These are phyloP conservation scores for Yamagishiella unicocca DNA, from an alignment of 139 green algal genomes.

Conservation along the genomic window DNA sequence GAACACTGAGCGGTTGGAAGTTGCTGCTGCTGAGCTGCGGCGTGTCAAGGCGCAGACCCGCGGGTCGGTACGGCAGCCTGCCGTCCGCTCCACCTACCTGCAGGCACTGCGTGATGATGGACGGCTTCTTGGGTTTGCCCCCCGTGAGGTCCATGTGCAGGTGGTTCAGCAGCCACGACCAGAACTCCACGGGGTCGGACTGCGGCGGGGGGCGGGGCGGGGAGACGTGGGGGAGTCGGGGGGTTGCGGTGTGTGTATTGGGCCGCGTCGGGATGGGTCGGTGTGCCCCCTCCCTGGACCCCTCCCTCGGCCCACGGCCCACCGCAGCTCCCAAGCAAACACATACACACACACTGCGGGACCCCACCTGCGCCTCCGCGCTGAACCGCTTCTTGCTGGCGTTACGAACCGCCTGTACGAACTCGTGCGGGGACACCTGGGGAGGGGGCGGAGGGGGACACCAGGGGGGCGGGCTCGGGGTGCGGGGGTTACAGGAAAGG, in stretches of 20 bases:
- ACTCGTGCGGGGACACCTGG: slow-evolving; percentile 94
- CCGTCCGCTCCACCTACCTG: slow-evolving; percentile 72
- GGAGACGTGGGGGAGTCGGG: neutral
- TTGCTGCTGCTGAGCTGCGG: too few relatives aligned
- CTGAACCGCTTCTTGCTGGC: slow-evolving; percentile 89
- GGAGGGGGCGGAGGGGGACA: neutral
- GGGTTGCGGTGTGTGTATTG: too few relatives aligned
- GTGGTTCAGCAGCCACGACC: slow-evolving; percentile 94
- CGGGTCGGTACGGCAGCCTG: too few relatives aligned
- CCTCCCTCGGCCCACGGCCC: too few relatives aligned
- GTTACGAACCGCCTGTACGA: slow-evolving; percentile 94
- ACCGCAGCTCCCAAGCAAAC: too few relatives aligned
- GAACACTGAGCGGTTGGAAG: too few relatives aligned
- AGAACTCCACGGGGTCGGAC: slow-evolving; percentile 91
- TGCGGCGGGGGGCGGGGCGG: neutral
- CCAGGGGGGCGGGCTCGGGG: neutral
- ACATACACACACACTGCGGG: neutral
- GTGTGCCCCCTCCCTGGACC: too few relatives aligned
- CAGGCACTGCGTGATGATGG: slow-evolving; percentile 94
- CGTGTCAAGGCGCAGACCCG: too few relatives aligned
- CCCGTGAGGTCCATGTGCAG: slow-evolving; percentile 91
- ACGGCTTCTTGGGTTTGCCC: slow-evolving; percentile 83
- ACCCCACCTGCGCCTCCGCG: slow-evolving; percentile 79
- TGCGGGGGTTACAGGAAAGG: neutral
- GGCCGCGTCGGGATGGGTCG: too few relatives aligned